Evolutionary conservation across 139 green algal genomes (phyloP).

Genomic region (Chlorella sp.): DNA sequence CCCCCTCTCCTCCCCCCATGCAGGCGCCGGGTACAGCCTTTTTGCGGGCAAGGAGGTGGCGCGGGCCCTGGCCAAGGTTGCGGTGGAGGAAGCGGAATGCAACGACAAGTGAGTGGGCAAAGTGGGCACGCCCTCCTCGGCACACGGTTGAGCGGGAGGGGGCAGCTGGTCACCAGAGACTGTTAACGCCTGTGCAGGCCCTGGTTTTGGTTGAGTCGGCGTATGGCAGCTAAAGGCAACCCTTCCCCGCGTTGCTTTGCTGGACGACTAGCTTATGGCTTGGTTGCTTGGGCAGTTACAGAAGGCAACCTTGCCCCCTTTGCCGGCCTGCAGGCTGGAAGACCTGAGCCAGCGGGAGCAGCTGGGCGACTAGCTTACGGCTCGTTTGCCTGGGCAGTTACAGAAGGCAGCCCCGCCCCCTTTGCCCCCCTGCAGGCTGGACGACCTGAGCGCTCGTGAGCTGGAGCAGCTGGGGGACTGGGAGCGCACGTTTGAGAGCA

Average conservation of each 20-base stretch:
- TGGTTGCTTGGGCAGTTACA: neutral
- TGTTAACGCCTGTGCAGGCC: no score
- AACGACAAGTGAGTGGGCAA: slow-evolving; percentile 37
- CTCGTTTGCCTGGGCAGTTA: neutral
- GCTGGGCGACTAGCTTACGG: no score
- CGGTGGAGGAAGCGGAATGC: slow-evolving; percentile 47
- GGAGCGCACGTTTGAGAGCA: slow-evolving; percentile 58
- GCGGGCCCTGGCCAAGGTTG: slow-evolving; percentile 68
- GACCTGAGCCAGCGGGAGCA: slow-evolving; percentile 53
- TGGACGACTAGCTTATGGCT: no score
- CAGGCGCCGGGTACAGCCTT: slow-evolving; percentile 50
- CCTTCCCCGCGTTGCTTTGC: no score
- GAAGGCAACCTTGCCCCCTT: neutral
- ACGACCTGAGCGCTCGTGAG: slow-evolving; percentile 51
- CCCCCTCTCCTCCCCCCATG: neutral
- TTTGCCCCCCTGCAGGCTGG: slow-evolving; percentile 3
- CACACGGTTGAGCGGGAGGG: no score
- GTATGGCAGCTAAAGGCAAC: no score
- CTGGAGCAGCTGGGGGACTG: slow-evolving; percentile 57
- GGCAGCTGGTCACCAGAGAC: no score
- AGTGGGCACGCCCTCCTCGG: no score
- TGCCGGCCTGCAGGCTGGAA: slow-evolving; percentile 14
- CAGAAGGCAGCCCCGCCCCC: neutral
- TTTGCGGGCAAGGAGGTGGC: slow-evolving; percentile 73
- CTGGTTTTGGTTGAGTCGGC: no score